These are phyloP conservation scores for Neoboletus brunneissimus DNA, from an alignment of 768 basidiomycete species.

Conservation along the genomic window DNA sequence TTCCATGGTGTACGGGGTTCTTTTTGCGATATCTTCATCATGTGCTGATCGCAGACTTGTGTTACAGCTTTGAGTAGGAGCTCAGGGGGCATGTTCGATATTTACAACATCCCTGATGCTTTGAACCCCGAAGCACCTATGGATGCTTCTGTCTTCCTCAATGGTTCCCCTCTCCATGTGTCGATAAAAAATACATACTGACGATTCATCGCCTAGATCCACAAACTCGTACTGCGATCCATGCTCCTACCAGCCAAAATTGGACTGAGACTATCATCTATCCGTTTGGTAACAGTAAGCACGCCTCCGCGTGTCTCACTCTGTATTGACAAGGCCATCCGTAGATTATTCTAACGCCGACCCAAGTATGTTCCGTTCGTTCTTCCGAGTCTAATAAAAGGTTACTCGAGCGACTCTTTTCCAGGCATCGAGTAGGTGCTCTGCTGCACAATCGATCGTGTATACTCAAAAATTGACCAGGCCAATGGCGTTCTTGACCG, in stretches of 20 bases:
- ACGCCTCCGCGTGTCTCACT: background rate
- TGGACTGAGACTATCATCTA: slow-evolving; percentile 38
- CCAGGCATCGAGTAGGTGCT: slow-evolving; percentile 35
- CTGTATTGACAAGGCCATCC: background rate
- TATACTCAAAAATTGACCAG: slow-evolving; percentile 32
- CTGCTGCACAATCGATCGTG: background rate
- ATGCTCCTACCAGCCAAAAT: slow-evolving; percentile 61
- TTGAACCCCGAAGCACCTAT: slow-evolving; percentile 47
- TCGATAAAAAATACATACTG: background rate
- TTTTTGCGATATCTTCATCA: background rate
- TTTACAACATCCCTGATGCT: slow-evolving; percentile 57
- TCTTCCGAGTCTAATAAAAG: background rate
- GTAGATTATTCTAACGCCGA: slow-evolving; percentile 25
- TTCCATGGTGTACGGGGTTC: slow-evolving; percentile 50
- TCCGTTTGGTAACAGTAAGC: slow-evolving; percentile 35
- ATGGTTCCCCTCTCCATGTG: slow-evolving; percentile 41
- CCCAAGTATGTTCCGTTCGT: slow-evolving; percentile 30
- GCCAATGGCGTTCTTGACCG: slow-evolving; percentile 61
- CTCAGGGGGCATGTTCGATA: slow-evolving; percentile 38
- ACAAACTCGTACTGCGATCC: slow-evolving; percentile 55
- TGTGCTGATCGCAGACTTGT: slow-evolving; percentile 1
- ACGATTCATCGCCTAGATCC: slow-evolving; percentile 39
- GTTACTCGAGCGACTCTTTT: background rate
- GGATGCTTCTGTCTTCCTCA: slow-evolving; percentile 59
- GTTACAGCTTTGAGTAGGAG: slow-evolving; percentile 18